phyloP scores from a whole-genome alignment of 2,329 filamentous ascomycete species.

The Gnomoniopsis smithogilvyi region DNA sequence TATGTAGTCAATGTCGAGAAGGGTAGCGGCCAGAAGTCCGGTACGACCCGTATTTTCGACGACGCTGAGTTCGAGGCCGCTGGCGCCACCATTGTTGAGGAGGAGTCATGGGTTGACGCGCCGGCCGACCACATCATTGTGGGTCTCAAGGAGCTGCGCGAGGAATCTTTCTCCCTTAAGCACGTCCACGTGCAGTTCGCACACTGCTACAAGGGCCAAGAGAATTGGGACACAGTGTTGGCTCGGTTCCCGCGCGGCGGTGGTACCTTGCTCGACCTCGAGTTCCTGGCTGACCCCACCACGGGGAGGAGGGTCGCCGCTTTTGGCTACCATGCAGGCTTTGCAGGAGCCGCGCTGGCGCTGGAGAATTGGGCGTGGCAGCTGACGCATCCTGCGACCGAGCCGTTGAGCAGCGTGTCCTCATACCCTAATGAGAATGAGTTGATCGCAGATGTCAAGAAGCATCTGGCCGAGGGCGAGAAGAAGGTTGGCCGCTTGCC shows the following conservation, averaged over 20 bases:
- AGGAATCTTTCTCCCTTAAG: constrained; percentile 68
- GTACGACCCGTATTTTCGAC: constrained; percentile 63
- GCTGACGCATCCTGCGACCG: constrained; percentile 57
- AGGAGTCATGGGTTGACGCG: constrained; percentile 65
- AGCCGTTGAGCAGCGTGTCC: constrained; percentile 63
- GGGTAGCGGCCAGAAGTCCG: constrained; percentile 25
- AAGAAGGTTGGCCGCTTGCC: constrained; percentile 64
- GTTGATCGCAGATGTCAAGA: constrained; percentile 72
- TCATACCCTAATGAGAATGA: constrained; percentile 72
- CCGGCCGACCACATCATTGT: constrained; percentile 68
- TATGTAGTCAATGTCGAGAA: constrained; percentile 68
- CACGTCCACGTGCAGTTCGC: constrained; percentile 72
- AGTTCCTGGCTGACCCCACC: constrained; percentile 72
- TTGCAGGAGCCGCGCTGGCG: constrained; percentile 62
- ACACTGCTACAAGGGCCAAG: constrained; percentile 75
- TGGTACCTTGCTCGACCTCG: constrained; percentile 78
- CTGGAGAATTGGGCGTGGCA: constrained; percentile 83
- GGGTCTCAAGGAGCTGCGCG: constrained; percentile 75
- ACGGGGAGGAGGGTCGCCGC: constrained; percentile 68
- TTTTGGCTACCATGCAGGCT: constrained; percentile 45
- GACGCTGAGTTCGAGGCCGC: constrained; percentile 59
- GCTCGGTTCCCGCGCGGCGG: constrained; percentile 73
- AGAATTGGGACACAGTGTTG: constrained; percentile 76
- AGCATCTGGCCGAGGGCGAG: constrained; percentile 62
- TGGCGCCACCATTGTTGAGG: constrained; percentile 63